These are phyloP conservation scores for Symbiotaphrina buchneri DNA, from an alignment of 495 filamentous ascomycete genomes.

Conservation along the genomic window DNA sequence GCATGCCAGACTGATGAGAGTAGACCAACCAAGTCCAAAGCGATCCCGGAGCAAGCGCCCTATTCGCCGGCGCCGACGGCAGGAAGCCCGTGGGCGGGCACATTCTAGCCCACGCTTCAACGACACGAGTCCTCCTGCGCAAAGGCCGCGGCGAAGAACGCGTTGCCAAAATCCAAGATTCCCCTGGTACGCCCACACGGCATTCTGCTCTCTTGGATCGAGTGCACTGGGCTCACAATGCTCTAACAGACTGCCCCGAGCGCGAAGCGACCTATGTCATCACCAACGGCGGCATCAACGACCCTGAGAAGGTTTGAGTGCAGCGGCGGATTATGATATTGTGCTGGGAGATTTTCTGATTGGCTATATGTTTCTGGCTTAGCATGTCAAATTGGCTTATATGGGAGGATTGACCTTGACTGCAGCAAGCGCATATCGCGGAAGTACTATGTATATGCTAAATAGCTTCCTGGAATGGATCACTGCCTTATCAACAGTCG, in stretches of 20 bases:
- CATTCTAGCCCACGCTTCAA: constrained; percentile 59
- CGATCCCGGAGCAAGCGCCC: constrained; percentile 56
- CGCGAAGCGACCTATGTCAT: constrained; percentile 62
- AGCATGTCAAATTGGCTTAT: neutral
- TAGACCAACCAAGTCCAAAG: constrained; percentile 68
- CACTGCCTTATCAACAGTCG: too few species aligned
- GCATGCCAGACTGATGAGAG: neutral
- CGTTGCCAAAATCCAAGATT: constrained; percentile 63
- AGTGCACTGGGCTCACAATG: neutral
- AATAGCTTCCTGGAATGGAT: too few species aligned
- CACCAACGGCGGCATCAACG: constrained; percentile 53
- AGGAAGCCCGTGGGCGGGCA: constrained; percentile 57
- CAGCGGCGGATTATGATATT: neutral
- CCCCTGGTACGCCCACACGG: constrained; percentile 37
- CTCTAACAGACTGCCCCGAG: constrained; percentile 40
- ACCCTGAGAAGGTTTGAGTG: constrained; percentile 33
- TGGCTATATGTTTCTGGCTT: neutral
- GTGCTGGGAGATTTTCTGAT: neutral
- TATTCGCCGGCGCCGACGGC: constrained; percentile 63
- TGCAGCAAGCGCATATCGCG: neutral
- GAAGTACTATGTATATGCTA: neutral
- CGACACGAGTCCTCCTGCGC: constrained; percentile 48
- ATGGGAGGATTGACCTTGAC: neutral
- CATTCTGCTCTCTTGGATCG: neutral
- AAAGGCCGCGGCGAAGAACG: constrained; percentile 64